Base-by-base conservation (phyloP, 805 yeast species). In the Candida gorgasii region DNA sequence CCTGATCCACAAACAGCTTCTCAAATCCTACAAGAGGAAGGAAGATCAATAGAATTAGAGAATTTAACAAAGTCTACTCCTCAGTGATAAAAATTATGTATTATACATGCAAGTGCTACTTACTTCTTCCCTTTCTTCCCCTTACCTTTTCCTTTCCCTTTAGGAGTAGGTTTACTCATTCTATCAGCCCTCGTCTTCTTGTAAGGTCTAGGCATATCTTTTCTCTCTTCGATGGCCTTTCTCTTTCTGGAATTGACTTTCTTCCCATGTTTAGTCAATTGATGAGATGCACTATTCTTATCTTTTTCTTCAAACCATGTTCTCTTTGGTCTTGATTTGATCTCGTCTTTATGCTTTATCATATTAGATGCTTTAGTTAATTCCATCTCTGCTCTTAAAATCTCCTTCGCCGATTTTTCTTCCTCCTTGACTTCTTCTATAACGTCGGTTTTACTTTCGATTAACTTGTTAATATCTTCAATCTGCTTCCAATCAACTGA, bases 401-500 rank as follows among this genome's bases (percentile, higher is more conserved):
- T 72, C 60, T 89, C 95, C 65, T 92, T 92, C 53, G 87, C 96
- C 50, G 80, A 78, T 63, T 89, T 84, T 62, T 93, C 99, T 62
- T 92, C 97, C 4, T 75, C 83, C 43, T 89, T 63, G 42, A 93
- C 85, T 53, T 89, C 97, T 30, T 80, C 81, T 32, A 93, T 73
- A 2, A 76, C 69, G 1, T 71, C 80, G 15, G 69, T 61, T 64
- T 86, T 86, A 2, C 72, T 65, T 32, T 76, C 85, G 12, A 93
- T 74, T 23, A 80, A 62, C 36, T 73, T 70, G 54, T 82, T 78
- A 32, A 88, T 70, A 42, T 73, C 76, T 54, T 87, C 96, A 37
- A 92, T 83, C 50, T 84, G 85, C 16, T 65, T 65, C 98, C 98
- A 93, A 56, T 89, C 87, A n/a, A 92, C 89, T 54, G 79, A 86